phyloP scores from a whole-genome alignment of 2,329 filamentous ascomycete genomes.

The Cladorrhinum sp. region DNA sequence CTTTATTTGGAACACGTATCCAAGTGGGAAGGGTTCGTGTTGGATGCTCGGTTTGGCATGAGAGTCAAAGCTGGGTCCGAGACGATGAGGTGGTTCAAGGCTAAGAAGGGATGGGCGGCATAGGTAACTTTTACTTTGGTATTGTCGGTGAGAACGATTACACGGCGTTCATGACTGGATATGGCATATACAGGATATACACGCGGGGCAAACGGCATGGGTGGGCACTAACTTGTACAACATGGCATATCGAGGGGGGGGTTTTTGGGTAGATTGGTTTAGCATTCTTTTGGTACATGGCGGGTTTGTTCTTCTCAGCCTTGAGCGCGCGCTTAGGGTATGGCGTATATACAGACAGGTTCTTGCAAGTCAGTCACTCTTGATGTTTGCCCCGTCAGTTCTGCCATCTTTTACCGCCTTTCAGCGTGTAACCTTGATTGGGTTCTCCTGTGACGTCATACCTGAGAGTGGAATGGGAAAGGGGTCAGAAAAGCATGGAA shows the following conservation, averaged over 20 bases:
- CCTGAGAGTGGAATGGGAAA: background rate
- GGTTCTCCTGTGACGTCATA: background rate
- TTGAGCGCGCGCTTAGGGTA: background rate
- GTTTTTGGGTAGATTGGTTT: background rate
- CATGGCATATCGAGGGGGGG: background rate
- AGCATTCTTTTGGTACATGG: background rate
- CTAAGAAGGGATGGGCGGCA: constrained; percentile 27
- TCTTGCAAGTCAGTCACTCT: background rate
- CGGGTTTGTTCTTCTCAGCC: background rate
- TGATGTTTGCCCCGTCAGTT: background rate
- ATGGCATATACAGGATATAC: background rate
- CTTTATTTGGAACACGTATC: constrained; percentile 64
- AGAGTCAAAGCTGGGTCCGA: constrained; percentile 67
- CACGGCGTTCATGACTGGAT: background rate
- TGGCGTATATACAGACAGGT: background rate
- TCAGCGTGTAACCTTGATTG: background rate
- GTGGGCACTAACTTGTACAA: background rate
- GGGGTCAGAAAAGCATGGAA: background rate
- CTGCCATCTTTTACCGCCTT: background rate
- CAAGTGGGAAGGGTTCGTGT: constrained; percentile 67
- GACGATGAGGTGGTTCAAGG: constrained; percentile 54
- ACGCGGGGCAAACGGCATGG: background rate
- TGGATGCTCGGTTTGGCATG: constrained; percentile 73
- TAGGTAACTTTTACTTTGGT: background rate
- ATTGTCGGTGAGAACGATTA: too few relatives aligned